These are phyloP conservation scores for Thalia dealbata DNA, from an alignment of 176 grass and related monocot genomes.

Conservation along the genomic window DNA sequence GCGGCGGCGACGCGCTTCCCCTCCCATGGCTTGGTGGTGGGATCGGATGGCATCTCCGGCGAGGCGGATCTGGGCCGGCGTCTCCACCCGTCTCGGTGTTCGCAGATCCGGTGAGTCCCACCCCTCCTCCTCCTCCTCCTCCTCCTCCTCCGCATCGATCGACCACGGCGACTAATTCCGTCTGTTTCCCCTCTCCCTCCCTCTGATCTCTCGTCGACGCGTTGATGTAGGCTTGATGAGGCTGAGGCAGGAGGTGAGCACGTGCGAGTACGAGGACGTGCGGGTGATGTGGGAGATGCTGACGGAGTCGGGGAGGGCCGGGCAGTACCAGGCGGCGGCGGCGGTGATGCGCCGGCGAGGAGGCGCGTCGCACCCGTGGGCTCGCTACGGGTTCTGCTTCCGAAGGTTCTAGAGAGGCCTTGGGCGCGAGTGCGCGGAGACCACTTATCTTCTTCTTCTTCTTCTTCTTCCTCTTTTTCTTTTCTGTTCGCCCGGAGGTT, in stretches of 20 bases:
- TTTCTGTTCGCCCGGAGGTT: neutral
- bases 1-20: neutral
- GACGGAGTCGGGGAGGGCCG: conserved; percentile 25
- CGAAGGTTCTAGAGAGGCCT: conserved; percentile 38
- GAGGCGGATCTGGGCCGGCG: conserved; percentile 62
- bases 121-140: neutral
- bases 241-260: conserved; percentile 90
- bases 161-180: neutral
- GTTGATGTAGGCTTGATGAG: conserved; percentile 51
- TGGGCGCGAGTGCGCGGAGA: neutral
- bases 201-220: neutral
- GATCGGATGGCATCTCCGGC: conserved; percentile 60
- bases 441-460: too few species aligned
- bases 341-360: neutral
- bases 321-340: conserved; percentile 21
- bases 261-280: conserved; percentile 99
- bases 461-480: too few species aligned
- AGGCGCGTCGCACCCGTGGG: neutral
- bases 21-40: conserved; percentile 34
- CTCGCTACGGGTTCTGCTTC: conserved; percentile 29
- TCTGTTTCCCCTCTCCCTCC: neutral
- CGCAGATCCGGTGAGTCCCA: conserved; percentile 63
- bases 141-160: neutral
- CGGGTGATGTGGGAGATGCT: conserved; percentile 99
- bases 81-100: conserved; percentile 66